These are phyloP conservation scores for Heliamphora pulchella DNA, from an alignment of 179 eudicot genomes.

Conservation along the genomic window DNA sequence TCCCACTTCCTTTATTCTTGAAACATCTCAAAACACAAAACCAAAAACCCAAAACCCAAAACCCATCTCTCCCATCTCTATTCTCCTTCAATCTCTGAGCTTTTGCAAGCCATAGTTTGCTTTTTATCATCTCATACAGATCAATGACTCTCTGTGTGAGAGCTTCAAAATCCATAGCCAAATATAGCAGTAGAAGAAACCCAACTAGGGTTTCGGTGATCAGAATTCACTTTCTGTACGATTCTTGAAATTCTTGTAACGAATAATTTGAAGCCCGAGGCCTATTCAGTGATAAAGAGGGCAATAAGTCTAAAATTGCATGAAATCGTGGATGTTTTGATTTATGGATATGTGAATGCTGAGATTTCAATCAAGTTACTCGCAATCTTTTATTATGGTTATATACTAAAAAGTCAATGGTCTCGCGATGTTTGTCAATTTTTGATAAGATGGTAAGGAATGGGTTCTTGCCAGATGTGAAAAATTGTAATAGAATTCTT, in stretches of 20 bases:
- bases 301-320: conserved; percentile 24
- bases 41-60: neutral
- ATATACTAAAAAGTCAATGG: conserved; percentile 31
- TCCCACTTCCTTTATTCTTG: too few relatives aligned
- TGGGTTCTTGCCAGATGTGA: conserved; percentile 46
- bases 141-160: conserved; percentile 39
- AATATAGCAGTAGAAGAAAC: conserved; percentile 9
- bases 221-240: conserved; percentile 30
- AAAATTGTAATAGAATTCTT: conserved; percentile 53
- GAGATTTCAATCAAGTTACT: conserved; percentile 33
- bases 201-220: conserved; percentile 36
- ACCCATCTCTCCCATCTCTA: neutral
- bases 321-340: conserved; percentile 36
- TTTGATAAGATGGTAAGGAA: conserved; percentile 46
- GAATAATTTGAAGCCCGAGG: conserved; percentile 29
- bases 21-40: too few relatives aligned
- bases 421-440: conserved; percentile 28
- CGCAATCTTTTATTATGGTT: conserved; percentile 36
- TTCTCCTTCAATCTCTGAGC: neutral
- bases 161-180: conserved; percentile 32
- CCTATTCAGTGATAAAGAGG: conserved; percentile 45
- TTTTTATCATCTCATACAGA: neutral
- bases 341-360: conserved; percentile 32
- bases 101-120: neutral
- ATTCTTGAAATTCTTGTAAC: conserved; percentile 41